A percentile compares a stretch with the other conserved stretches of the same genome.
Conservation (phyloP, 2,329 filamentous ascomycete genomes). For the Cladorrhinum sp. region DNA sequence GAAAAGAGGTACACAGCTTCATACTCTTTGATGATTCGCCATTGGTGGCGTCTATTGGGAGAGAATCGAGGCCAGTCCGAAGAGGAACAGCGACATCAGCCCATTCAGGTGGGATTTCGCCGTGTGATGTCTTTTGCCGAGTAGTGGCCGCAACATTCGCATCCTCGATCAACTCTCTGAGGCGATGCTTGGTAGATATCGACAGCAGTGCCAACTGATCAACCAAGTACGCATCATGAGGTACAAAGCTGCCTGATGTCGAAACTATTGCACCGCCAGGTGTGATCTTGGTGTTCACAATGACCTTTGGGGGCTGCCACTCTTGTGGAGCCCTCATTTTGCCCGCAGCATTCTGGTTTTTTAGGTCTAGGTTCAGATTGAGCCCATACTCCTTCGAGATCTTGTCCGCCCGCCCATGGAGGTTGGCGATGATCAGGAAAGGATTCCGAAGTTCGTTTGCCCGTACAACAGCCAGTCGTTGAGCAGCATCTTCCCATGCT, state of each 20-base stretch:
- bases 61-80: conserved; percentile 40
- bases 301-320: conserved; percentile 51
- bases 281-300: conserved; percentile 52
- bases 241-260: conserved; percentile 66
- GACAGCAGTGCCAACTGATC: conserved; percentile 83
- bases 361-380: conserved; percentile 53
- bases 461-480: conserved; percentile 55
- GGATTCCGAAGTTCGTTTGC: conserved; percentile 71
- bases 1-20: conserved; percentile 27
- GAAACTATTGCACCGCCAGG: conserved; percentile 60
- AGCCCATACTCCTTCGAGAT: conserved; percentile 58
- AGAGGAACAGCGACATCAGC: conserved; percentile 61
- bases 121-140: conserved; percentile 76
- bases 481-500: conserved; percentile 65
- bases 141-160: conserved; percentile 67
- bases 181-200: conserved; percentile 74
- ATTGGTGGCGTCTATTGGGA: conserved; percentile 42
- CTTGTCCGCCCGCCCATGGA: conserved; percentile 57
- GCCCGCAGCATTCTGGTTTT: conserved; percentile 44
- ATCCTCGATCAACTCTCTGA: conserved; percentile 75
- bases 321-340: conserved; percentile 50
- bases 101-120: conserved; percentile 74
- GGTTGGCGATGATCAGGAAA: conserved; percentile 65
- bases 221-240: conserved; percentile 71
- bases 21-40: conserved; percentile 61